Evolutionary conservation across 2,329 filamentous ascomycete genomes (phyloP).

Genomic region (Venturia aucupariae): DNA sequence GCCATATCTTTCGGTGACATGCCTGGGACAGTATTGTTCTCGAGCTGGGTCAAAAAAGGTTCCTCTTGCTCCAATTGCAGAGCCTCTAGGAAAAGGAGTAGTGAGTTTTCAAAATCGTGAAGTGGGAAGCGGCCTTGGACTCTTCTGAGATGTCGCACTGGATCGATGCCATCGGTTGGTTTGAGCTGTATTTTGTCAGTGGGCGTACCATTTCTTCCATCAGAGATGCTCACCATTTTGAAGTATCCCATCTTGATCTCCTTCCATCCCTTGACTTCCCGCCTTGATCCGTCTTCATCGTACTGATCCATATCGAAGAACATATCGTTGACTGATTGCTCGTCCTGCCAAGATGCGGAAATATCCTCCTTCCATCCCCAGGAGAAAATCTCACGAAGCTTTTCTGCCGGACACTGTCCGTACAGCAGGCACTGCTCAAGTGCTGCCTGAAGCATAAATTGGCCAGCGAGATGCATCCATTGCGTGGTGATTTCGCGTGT

Average conservation of each 20-base stretch:
- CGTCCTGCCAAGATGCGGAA: slow-evolving; percentile 21
- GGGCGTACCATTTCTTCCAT: not conserved
- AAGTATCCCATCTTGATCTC: slow-evolving; percentile 28
- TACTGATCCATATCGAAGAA: slow-evolving; percentile 27
- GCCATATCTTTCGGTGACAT: slow-evolving; percentile 7
- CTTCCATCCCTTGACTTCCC: slow-evolving; percentile 28
- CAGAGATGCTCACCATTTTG: slow-evolving; percentile 9
- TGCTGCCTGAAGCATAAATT: slow-evolving; percentile 42
- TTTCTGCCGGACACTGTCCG: slow-evolving; percentile 27
- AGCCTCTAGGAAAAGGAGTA: slow-evolving; percentile 34
- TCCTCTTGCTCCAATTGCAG: slow-evolving; percentile 35
- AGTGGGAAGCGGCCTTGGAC: slow-evolving; percentile 26
- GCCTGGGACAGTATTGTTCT: slow-evolving; percentile 31
- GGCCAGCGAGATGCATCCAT: slow-evolving; percentile 38
- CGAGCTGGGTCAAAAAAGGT: slow-evolving; percentile 44
- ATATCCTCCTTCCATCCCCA: slow-evolving; percentile 32
- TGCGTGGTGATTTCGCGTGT: slow-evolving; percentile 15
- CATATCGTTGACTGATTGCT: slow-evolving; percentile 26
- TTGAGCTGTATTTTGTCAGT: slow-evolving; percentile 16
- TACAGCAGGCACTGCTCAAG: slow-evolving; percentile 39
- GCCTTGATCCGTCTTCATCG: slow-evolving; percentile 19
- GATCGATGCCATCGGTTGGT: slow-evolving; percentile 18
- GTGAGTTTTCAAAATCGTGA: slow-evolving; percentile 28
- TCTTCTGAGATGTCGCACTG: slow-evolving; percentile 18
- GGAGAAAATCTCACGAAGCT: slow-evolving; percentile 36